Percentiles rank a stretch among this genome's conserved stretches.
phyloP scores from a whole-genome alignment of 129 eudicot genomes.

The Heracleum sosnowskyi region DNA sequence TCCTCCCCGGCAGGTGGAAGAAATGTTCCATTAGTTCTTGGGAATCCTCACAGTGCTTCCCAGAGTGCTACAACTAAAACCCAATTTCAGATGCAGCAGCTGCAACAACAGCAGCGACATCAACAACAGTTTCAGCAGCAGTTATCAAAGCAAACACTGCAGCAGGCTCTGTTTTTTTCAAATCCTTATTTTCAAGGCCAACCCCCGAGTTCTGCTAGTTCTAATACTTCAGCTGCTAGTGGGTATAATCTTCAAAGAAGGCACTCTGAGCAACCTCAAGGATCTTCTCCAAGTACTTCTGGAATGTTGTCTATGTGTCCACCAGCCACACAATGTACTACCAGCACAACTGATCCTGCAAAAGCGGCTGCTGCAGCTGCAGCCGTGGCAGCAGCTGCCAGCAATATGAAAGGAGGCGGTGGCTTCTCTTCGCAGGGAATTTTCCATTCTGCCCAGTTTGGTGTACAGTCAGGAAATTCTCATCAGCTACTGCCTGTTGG shows the following conservation, averaged over 20 bases:
- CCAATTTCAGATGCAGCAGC: conserved; percentile 45
- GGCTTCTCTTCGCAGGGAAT: conserved; percentile 40
- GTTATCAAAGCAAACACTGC: conserved; percentile 34
- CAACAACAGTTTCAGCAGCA: conserved; percentile 42
- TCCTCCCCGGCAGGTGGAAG: conserved; percentile 38
- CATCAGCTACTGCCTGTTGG: conserved; percentile 57
- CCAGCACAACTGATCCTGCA: conserved; percentile 75
- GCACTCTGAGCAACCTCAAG: conserved; percentile 45
- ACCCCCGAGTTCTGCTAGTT: conserved; percentile 29
- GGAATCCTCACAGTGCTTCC: conserved; percentile 47
- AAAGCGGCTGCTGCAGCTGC: conserved; percentile 59
- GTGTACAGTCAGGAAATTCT: conserved; percentile 36
- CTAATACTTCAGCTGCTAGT: conserved; percentile 25
- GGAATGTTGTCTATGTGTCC: conserved; percentile 51
- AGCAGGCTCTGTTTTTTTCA: conserved; percentile 29
- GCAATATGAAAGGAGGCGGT: conserved; percentile 59
- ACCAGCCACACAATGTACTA: conserved; percentile 33
- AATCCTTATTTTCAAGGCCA: conserved; percentile 29
- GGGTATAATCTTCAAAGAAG: conserved; percentile 55
- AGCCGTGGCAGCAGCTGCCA: conserved; percentile 28
- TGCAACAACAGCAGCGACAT: conserved; percentile 24
- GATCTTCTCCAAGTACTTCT: conserved; percentile 32
- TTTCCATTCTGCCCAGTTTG: conserved; percentile 47
- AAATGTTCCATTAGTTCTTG: conserved; percentile 51
- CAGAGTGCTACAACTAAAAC: conserved; percentile 26